phyloP scores from a whole-genome alignment of 768 basidiomycete species.

The Russula ochroleuca region DNA sequence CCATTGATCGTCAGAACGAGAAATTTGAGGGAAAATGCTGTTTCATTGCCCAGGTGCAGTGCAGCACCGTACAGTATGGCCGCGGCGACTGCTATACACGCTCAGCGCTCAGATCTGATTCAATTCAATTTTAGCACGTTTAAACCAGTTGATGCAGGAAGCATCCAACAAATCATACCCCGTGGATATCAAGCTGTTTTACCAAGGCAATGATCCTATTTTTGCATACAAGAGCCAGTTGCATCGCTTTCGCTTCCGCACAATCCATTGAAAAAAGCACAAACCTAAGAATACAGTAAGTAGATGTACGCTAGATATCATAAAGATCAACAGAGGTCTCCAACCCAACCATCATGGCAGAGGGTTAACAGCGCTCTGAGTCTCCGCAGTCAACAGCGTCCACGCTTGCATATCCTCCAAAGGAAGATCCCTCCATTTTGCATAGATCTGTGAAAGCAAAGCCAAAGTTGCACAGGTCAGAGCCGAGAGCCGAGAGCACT shows the following conservation, averaged over 20 bases:
- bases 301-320: not conserved
- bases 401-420: slow-evolving; percentile 55
- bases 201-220: not conserved
- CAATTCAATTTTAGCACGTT: not conserved
- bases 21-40: not conserved
- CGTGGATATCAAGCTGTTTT: not conserved
- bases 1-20: not conserved
- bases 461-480: not conserved
- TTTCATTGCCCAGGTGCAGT: not conserved
- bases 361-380: slow-evolving; percentile 28
- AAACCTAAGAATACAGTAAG: not conserved
- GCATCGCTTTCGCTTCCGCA: not conserved
- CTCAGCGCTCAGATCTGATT: not conserved
- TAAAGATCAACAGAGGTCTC: not conserved
- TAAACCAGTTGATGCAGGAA: not conserved
- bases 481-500: not conserved
- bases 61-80: not conserved
- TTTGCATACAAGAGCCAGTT: not conserved
- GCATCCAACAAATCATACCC: not conserved
- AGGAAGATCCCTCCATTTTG: slow-evolving; percentile 52
- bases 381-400: slow-evolving; percentile 40
- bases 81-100: not conserved
- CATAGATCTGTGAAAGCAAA: slow-evolving; percentile 39
- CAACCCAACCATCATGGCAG: not conserved
- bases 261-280: not conserved